Conservation (phyloP, 108 stramenopile species). For the Pseudonitzschia multiseries region DNA sequence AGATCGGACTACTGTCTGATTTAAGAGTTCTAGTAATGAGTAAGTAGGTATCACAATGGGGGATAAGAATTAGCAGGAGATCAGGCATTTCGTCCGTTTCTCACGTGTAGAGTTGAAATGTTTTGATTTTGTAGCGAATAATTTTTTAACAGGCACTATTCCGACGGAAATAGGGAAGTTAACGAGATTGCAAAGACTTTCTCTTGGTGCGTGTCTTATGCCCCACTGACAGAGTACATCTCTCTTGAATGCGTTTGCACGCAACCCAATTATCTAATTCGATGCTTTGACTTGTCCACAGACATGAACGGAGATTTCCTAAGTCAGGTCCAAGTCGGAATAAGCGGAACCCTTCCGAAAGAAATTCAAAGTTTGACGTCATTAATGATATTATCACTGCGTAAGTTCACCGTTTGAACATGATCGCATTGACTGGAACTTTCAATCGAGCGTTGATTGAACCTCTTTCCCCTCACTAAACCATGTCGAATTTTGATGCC, state of each 20-base stretch:
- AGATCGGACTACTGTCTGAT: background rate
- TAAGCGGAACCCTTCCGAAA: background rate
- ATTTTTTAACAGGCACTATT: conserved; percentile 9
- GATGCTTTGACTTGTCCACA: too few relatives aligned
- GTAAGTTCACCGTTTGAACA: background rate
- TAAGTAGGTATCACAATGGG: background rate
- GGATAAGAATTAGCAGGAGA: background rate
- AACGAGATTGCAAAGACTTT: background rate
- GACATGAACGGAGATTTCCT: too few relatives aligned
- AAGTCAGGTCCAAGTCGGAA: too few relatives aligned
- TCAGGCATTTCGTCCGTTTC: too few relatives aligned
- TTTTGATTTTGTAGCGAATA: background rate
- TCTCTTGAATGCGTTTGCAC: background rate
- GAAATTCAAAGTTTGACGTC: background rate
- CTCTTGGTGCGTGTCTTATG: background rate
- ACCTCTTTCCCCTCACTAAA: background rate
- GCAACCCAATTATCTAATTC: too few relatives aligned
- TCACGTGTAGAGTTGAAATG: too few relatives aligned
- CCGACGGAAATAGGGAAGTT: conserved; percentile 2
- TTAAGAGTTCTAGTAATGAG: background rate
- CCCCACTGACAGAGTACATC: too few relatives aligned
- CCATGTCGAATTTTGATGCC: background rate
- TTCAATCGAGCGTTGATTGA: background rate
- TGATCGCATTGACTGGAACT: background rate
- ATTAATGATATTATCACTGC: background rate